These are phyloP conservation scores for Piedraia hortae DNA, from an alignment of 2,329 filamentous ascomycete species.

Conservation along the genomic window DNA sequence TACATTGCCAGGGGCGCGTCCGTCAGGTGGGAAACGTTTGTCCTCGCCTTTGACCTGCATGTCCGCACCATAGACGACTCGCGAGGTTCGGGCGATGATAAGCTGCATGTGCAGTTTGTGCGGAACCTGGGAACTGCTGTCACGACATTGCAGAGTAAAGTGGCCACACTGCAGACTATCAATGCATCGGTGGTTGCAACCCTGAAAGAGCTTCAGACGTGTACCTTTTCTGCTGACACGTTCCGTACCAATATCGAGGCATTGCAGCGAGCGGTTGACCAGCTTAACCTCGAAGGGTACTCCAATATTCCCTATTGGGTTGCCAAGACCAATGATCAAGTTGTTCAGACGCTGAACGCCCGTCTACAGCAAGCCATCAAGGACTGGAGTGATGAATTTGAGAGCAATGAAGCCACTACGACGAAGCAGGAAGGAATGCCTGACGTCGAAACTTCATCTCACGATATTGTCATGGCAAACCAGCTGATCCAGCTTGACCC, in stretches of 20 bases:
- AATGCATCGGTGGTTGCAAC: slow-evolving; percentile 61
- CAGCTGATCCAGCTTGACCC: slow-evolving; percentile 93
- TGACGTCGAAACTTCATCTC: slow-evolving; percentile 43
- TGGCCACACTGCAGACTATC: slow-evolving; percentile 47
- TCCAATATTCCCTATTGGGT: slow-evolving; percentile 86
- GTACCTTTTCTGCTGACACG: slow-evolving; percentile 50
- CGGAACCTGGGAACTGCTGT: slow-evolving; percentile 75
- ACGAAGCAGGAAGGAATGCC: slow-evolving; percentile 26
- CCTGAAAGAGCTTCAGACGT: slow-evolving; percentile 55
- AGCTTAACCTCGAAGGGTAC: slow-evolving; percentile 87
- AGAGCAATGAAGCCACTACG: slow-evolving; percentile 12
- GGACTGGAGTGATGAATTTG: slow-evolving; percentile 75
- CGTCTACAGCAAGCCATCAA: slow-evolving; percentile 64
- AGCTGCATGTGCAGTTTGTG: slow-evolving; percentile 68
- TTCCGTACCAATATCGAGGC: slow-evolving; percentile 59
- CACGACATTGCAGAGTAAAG: slow-evolving; percentile 69
- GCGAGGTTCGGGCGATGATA: slow-evolving; percentile 8
- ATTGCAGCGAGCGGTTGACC: slow-evolving; percentile 81
- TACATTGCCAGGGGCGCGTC: slow-evolving; percentile 70
- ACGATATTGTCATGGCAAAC: slow-evolving; percentile 93
- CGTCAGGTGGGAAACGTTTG: slow-evolving; percentile 89
- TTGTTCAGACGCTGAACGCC: slow-evolving; percentile 52
- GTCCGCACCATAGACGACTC: slow-evolving; percentile 30
- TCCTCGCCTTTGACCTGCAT: slow-evolving; percentile 84
- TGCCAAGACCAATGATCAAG: slow-evolving; percentile 54